Percentiles rank a stretch among this genome's conserved stretches.
These are phyloP conservation scores for Pleurotus djamor DNA, from an alignment of 768 basidiomycete species.

Conservation along the genomic window DNA sequence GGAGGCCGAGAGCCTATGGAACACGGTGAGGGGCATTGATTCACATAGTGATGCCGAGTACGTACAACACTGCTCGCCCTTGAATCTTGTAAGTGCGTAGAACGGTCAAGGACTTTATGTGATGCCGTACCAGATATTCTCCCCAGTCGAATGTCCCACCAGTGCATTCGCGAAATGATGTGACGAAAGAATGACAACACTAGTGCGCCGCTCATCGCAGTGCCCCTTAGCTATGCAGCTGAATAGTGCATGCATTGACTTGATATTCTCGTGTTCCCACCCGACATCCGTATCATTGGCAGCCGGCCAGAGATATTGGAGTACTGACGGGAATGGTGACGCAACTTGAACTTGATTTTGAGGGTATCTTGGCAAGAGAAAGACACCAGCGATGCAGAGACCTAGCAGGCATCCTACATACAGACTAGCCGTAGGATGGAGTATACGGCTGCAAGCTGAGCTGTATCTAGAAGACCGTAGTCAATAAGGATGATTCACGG, in stretches of 20 bases:
- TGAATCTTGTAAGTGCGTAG: not conserved
- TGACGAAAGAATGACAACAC: constrained; percentile 25
- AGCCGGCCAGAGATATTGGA: not conserved
- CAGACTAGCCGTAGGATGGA: not conserved
- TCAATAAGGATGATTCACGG: no score
- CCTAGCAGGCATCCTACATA: not conserved
- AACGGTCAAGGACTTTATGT: not conserved
- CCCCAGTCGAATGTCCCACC: constrained; percentile 20
- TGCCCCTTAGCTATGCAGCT: constrained; percentile 21
- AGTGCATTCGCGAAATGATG: constrained; percentile 19
- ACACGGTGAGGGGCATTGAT: not conserved
- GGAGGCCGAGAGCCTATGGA: not conserved
- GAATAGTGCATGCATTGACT: constrained; percentile 8
- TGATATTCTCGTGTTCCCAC: constrained; percentile 8
- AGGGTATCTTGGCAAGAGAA: no score
- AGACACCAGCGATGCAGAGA: not conserved
- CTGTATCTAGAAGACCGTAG: no score
- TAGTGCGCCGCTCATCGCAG: constrained; percentile 27
- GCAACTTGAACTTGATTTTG: not conserved
- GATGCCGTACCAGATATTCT: constrained; percentile 25
- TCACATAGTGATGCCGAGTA: not conserved
- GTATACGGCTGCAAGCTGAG: no score
- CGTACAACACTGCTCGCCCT: constrained; percentile 2
- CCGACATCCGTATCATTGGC: not conserved
- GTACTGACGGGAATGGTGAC: not conserved